phyloP scores from a whole-genome alignment of 768 basidiomycete species.

The Wakefieldia striispora region DNA sequence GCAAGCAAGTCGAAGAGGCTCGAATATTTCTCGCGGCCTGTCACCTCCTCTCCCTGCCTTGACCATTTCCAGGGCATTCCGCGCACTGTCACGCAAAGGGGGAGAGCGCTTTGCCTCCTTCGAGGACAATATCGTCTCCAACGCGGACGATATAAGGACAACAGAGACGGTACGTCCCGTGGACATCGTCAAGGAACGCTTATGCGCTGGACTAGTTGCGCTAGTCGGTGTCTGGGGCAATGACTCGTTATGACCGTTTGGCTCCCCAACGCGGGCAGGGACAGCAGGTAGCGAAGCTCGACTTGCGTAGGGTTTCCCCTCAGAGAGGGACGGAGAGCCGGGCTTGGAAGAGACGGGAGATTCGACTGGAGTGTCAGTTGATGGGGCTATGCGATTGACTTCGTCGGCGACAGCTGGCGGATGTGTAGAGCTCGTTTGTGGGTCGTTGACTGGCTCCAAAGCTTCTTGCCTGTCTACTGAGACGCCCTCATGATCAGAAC shows the following conservation, averaged over 20 bases:
- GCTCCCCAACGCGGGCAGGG: constrained; percentile 5
- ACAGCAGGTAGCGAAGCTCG: constrained; percentile 5
- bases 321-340: constrained; percentile 2
- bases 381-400: background rate
- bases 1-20: constrained; percentile 94
- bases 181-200: constrained; percentile 59
- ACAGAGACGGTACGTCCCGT: constrained; percentile 74
- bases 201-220: constrained; percentile 36
- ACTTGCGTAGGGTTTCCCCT: constrained; percentile 2
- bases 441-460: background rate
- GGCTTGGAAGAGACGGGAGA: constrained; percentile 7
- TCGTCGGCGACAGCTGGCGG: constrained; percentile 3
- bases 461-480: background rate
- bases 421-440: background rate
- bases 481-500: background rate
- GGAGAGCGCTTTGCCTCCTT: constrained; percentile 84
- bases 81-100: constrained; percentile 80
- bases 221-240: constrained; percentile 21
- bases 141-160: constrained; percentile 77
- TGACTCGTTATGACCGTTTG: constrained; percentile 15
- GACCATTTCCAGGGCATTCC: constrained; percentile 80
- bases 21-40: constrained; percentile 84
- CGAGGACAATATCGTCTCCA: constrained; percentile 83
- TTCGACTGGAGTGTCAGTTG: background rate
- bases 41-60: constrained; percentile 72